A percentile compares a stretch with the other conserved stretches of the same genome.
phyloP scores from a whole-genome alignment of 106 monocot genomes.

The Apostasia ramifera region DNA sequence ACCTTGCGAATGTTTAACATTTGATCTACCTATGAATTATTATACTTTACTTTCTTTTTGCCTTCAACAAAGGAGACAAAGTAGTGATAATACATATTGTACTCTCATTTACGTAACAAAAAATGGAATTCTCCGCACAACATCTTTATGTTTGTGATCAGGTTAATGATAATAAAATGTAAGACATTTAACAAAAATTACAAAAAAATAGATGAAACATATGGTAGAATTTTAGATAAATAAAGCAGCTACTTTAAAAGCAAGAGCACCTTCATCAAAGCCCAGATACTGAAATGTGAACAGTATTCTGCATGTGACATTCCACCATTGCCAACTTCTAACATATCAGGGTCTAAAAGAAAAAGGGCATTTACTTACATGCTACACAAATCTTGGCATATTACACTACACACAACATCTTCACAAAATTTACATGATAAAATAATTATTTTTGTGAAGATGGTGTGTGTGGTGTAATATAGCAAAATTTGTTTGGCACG shows the following conservation, averaged over 20 bases:
- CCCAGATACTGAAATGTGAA: slow-evolving; percentile 98
- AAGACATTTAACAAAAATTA: too few relatives aligned
- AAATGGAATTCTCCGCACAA: too few relatives aligned
- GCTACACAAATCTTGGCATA: too few relatives aligned
- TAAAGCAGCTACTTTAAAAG: not conserved
- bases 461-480: not conserved
- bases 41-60: too few relatives aligned
- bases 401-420: not conserved
- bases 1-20: too few relatives aligned
- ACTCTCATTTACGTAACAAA: too few relatives aligned
- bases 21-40: too few relatives aligned
- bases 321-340: slow-evolving; percentile 96
- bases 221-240: not conserved
- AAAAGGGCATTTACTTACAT: slow-evolving; percentile 1
- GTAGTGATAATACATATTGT: too few relatives aligned
- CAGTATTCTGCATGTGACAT: slow-evolving; percentile 85
- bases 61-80: too few relatives aligned
- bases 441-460: not conserved
- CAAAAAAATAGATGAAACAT: not conserved
- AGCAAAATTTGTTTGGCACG: not conserved
- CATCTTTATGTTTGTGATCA: too few relatives aligned
- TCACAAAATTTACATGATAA: not conserved
- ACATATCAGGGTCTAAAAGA: slow-evolving; percentile 85
- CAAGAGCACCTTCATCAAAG: slow-evolving; percentile 83
- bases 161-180: too few relatives aligned